Conservation (phyloP, 495 filamentous ascomycete genomes). For the Hypoxylon crocopeplum region DNA sequence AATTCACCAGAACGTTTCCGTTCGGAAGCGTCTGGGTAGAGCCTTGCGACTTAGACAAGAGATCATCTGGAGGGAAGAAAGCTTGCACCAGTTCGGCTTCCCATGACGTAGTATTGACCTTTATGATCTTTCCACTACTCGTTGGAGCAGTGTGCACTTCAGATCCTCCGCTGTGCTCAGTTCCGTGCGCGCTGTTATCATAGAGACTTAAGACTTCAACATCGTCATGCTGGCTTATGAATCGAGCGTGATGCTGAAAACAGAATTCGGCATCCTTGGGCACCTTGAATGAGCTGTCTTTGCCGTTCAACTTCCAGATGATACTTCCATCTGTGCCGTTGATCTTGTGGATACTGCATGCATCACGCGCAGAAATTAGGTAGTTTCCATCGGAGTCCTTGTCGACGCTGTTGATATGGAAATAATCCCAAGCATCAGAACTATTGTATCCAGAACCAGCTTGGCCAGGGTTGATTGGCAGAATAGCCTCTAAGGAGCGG, state of each 20-base stretch:
- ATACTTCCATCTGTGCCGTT: conserved; percentile 64
- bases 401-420: conserved; percentile 70
- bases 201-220: conserved; percentile 49
- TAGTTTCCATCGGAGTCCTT: conserved; percentile 65
- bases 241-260: conserved; percentile 69
- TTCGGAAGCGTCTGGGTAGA: conserved; percentile 64
- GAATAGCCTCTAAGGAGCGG: conserved; percentile 50
- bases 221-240: conserved; percentile 55
- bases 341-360: conserved; percentile 64
- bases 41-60: conserved; percentile 66
- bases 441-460: conserved; percentile 56
- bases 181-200: conserved; percentile 48
- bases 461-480: conserved; percentile 59
- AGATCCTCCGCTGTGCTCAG: conserved; percentile 43
- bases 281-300: conserved; percentile 47
- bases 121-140: conserved; percentile 65
- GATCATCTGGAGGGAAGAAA: conserved; percentile 48
- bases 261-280: conserved; percentile 54
- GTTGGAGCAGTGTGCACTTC: conserved; percentile 45
- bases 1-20: conserved; percentile 64
- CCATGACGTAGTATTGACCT: conserved; percentile 59
- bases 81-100: conserved; percentile 54
- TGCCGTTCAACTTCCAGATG: conserved; percentile 65
- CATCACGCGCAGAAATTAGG: conserved; percentile 65
- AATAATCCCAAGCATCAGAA: conserved; percentile 66